These are phyloP conservation scores for Entelexis paramagnoliae DNA, from an alignment of 1,139 yeast genomes.

Conservation along the genomic window DNA sequence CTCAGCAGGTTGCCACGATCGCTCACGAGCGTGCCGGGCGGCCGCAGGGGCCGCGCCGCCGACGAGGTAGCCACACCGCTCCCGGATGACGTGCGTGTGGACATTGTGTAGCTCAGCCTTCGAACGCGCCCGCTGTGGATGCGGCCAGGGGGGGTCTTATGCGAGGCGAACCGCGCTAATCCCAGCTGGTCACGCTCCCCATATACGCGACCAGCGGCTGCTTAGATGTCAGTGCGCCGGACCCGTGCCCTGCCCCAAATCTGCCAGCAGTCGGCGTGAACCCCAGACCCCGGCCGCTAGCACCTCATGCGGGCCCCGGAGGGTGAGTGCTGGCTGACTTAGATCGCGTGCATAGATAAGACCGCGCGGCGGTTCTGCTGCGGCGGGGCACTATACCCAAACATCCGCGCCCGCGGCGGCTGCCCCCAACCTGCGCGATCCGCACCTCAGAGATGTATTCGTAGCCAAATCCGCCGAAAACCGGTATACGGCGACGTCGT, in stretches of 20 bases:
- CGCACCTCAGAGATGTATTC: too few species aligned
- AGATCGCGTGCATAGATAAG: background rate
- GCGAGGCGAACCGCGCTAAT: background rate
- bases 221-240: background rate
- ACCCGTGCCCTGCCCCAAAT: background rate
- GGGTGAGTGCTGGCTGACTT: background rate
- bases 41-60: slow-evolving; percentile 11
- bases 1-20: slow-evolving; percentile 17
- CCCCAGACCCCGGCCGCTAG: background rate
- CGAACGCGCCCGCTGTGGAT: background rate
- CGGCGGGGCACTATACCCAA: background rate
- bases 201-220: background rate
- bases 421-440: too few species aligned
- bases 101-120: background rate
- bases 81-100: background rate
- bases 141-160: background rate
- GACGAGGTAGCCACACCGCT: background rate
- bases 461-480: too few species aligned
- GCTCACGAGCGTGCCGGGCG: slow-evolving; percentile 16
- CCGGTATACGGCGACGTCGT: too few species aligned
- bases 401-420: background rate
- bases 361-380: background rate
- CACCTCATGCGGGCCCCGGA: too few species aligned
- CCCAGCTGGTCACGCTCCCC: background rate
- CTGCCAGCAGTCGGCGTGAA: background rate